Conservation (phyloP, 345 rosid genomes). For the Moricandia arvensis region DNA sequence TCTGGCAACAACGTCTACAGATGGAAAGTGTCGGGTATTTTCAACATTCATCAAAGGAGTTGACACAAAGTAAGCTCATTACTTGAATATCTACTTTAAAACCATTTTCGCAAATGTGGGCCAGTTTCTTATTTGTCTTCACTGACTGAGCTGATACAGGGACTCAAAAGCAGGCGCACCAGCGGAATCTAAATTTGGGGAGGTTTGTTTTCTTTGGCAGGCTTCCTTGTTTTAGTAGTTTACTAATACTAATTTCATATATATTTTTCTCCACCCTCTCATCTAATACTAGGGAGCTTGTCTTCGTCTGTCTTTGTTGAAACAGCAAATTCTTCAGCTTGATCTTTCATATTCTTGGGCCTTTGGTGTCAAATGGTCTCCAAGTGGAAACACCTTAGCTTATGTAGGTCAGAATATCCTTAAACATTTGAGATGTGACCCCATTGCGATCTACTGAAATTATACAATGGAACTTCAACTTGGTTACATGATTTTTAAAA, state of each 20-base stretch:
- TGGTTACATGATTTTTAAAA: neutral
- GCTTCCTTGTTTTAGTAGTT: neutral
- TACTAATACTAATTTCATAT: neutral
- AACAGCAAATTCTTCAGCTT: slow-evolving; percentile 95
- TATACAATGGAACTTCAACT: slow-evolving; percentile 3
- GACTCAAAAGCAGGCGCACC: slow-evolving; percentile 66
- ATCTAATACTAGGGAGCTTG: neutral
- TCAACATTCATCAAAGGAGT: slow-evolving; percentile 98
- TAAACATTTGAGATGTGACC: slow-evolving; percentile 12
- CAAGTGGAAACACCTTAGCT: slow-evolving; percentile 92
- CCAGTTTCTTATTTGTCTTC: slow-evolving; percentile 30
- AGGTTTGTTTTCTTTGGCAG: slow-evolving; percentile 50
- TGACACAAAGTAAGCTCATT: slow-evolving; percentile 63
- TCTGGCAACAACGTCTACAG: slow-evolving; percentile 94
- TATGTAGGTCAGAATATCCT: slow-evolving; percentile 79
- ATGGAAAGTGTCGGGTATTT: slow-evolving; percentile 95
- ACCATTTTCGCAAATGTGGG: neutral
- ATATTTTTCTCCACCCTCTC: neutral
- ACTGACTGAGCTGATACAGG: slow-evolving; percentile 42
- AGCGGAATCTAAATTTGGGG: slow-evolving; percentile 87
- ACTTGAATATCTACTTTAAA: neutral
- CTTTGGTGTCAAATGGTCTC: slow-evolving; percentile 98
- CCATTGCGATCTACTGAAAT: neutral
- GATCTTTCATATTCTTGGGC: slow-evolving; percentile 99
- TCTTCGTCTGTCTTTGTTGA: slow-evolving; percentile 24